These are phyloP conservation scores for Aquilaria malaccensis DNA, from an alignment of 345 rosid genomes.

Conservation along the genomic window DNA sequence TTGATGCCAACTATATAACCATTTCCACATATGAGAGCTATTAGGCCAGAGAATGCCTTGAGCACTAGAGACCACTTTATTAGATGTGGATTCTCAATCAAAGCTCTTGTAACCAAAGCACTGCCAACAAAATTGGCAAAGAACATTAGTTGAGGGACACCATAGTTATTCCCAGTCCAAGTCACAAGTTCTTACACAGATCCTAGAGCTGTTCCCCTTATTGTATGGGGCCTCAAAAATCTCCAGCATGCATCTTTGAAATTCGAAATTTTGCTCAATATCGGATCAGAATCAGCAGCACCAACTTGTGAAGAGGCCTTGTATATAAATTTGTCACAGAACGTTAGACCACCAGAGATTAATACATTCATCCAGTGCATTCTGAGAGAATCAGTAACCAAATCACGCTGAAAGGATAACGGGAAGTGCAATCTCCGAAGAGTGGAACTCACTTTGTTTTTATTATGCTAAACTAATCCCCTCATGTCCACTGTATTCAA, in stretches of 20 bases:
- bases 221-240: conserved; percentile 95
- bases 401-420: too few species aligned
- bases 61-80: conserved; percentile 78
- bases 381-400: too few species aligned
- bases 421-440: too few species aligned
- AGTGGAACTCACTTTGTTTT: too few species aligned
- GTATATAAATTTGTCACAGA: conserved; percentile 25
- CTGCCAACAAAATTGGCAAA: conserved; percentile 33
- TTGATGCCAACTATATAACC: conserved; percentile 99
- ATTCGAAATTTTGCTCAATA: conserved; percentile 42
- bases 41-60: conserved; percentile 78
- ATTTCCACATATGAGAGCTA: conserved; percentile 90
- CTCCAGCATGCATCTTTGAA: conserved; percentile 94
- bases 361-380: not conserved
- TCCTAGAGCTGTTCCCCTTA: conserved; percentile 89
- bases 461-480: not conserved
- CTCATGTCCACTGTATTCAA: not conserved
- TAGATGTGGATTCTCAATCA: conserved; percentile 73
- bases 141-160: conserved; percentile 5
- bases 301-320: conserved; percentile 75
- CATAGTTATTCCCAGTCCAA: conserved; percentile 1
- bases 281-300: conserved; percentile 79
- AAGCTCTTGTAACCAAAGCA: conserved; percentile 83
- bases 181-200: conserved; percentile 41
- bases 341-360: conserved; percentile 14